A percentile compares a stretch with the other conserved stretches of the same genome.
These are phyloP conservation scores for Agrocybe chaxingu DNA, from an alignment of 768 basidiomycete genomes.

Conservation along the genomic window DNA sequence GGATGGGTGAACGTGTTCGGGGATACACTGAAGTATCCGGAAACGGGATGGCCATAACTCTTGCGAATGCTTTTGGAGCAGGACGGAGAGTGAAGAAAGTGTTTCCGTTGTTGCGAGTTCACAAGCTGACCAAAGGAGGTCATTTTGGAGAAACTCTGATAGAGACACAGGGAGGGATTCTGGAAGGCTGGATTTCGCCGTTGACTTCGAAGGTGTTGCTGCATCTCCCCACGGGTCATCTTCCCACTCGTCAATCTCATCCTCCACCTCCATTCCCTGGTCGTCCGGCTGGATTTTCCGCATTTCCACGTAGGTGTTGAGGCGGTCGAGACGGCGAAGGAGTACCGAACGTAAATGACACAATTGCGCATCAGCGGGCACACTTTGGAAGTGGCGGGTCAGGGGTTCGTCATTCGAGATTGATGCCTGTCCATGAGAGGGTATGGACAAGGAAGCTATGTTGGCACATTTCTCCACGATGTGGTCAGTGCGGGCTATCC, in stretches of 20 bases:
- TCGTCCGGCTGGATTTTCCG: slow-evolving; percentile 36
- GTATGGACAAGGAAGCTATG: slow-evolving; percentile 17
- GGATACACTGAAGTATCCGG: slow-evolving; percentile 67
- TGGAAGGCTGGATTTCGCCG: slow-evolving; percentile 25
- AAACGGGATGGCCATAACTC: slow-evolving; percentile 70
- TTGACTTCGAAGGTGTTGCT: slow-evolving; percentile 21
- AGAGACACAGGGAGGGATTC: slow-evolving; percentile 49
- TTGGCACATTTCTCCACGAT: slow-evolving; percentile 47
- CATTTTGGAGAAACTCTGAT: slow-evolving; percentile 57
- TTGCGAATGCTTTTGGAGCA: slow-evolving; percentile 55
- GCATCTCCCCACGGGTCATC: slow-evolving; percentile 69
- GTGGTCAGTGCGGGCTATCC: slow-evolving; percentile 54
- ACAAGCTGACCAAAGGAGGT: slow-evolving; percentile 58
- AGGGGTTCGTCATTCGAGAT: slow-evolving; percentile 28
- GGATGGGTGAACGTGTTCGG: slow-evolving; percentile 67
- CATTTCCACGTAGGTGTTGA: slow-evolving; percentile 72
- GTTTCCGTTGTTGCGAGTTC: slow-evolving; percentile 62
- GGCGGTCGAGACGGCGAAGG: slow-evolving; percentile 62
- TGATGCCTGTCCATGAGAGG: slow-evolving; percentile 5
- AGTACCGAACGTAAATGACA: slow-evolving; percentile 65
- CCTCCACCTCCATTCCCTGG: slow-evolving; percentile 38
- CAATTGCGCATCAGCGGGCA: slow-evolving; percentile 61
- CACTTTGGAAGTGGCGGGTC: slow-evolving; percentile 49
- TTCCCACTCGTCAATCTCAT: slow-evolving; percentile 65
- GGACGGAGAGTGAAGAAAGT: slow-evolving; percentile 52